These are phyloP conservation scores for Gillenia trifoliata DNA, from an alignment of 306 rosid genomes.

Conservation along the genomic window DNA sequence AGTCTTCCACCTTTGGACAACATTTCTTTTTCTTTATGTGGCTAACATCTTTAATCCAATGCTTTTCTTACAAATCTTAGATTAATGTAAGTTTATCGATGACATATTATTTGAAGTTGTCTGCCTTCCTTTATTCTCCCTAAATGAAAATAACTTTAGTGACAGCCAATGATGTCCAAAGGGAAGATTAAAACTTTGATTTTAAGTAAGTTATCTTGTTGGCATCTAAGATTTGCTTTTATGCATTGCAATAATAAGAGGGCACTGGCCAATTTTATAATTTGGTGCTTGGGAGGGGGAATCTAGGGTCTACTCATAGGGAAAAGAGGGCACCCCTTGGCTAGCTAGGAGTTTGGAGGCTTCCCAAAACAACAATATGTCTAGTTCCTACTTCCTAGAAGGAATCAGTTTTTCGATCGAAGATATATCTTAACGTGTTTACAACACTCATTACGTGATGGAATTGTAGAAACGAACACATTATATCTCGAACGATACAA, in stretches of 20 bases:
- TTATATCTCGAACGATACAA: too few species aligned
- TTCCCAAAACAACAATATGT: slow-evolving; percentile 25
- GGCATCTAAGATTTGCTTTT: slow-evolving; percentile 47
- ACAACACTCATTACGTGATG: background rate
- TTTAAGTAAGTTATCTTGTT: slow-evolving; percentile 56
- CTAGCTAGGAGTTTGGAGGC: slow-evolving; percentile 26
- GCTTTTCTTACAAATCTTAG: slow-evolving; percentile 11
- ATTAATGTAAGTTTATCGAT: slow-evolving; percentile 9
- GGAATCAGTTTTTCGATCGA: background rate
- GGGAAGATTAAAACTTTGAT: slow-evolving; percentile 21
- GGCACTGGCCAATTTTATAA: background rate
- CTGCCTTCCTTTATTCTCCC: slow-evolving; percentile 32
- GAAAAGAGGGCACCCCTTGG: slow-evolving; percentile 9
- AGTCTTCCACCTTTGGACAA: slow-evolving; percentile 28
- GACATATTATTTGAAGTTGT: slow-evolving; percentile 11
- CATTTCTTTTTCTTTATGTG: slow-evolving; percentile 23
- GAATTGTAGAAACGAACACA: too few species aligned
- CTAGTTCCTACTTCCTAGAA: slow-evolving; percentile 1
- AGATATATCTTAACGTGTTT: too few species aligned
- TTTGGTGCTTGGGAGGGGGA: slow-evolving; percentile 26
- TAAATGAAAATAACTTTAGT: slow-evolving; percentile 32
- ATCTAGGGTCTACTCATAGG: slow-evolving; percentile 41
- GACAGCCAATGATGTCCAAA: slow-evolving; percentile 36
- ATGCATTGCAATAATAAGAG: slow-evolving; percentile 6
- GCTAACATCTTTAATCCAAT: slow-evolving; percentile 16